Evolutionary conservation across 331 rosid species (phyloP).

Genomic region (Ulmus americana): DNA sequence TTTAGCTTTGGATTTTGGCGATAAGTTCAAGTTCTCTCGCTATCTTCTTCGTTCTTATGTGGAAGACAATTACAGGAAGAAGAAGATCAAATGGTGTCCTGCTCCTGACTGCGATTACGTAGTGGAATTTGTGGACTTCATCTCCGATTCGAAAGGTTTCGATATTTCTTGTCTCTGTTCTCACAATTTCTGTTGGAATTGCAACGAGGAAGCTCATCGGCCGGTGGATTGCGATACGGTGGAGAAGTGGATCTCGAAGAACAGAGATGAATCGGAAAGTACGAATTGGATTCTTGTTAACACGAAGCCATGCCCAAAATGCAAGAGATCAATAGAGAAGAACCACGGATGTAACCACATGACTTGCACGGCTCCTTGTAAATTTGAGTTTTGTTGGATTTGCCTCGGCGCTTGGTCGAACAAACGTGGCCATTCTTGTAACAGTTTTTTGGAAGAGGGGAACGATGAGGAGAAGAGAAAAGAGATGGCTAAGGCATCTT

Average conservation of each 20-base stretch:
- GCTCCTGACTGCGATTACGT: conserved; percentile 24
- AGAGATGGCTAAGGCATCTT: conserved; percentile 49
- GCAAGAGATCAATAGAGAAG: conserved; percentile 36
- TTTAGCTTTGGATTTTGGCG: not conserved
- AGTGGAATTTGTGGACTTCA: conserved; percentile 10
- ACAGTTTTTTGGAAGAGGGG: not conserved
- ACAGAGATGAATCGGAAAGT: conserved; percentile 12
- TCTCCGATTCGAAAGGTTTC: not conserved
- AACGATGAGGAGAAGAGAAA: conserved; percentile 36
- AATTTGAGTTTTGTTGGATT: conserved; percentile 37
- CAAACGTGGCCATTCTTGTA: conserved; percentile 5
- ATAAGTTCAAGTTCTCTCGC: conserved; percentile 12
- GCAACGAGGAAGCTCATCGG: conserved; percentile 39
- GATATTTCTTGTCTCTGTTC: conserved; percentile 24
- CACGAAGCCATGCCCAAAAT: conserved; percentile 42
- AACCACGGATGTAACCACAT: conserved; percentile 28
- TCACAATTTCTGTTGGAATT: conserved; percentile 25
- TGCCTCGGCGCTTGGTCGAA: conserved; percentile 18
- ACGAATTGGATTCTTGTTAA: conserved; percentile 32
- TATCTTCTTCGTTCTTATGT: conserved; percentile 20
- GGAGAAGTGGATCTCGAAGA: conserved; percentile 30
- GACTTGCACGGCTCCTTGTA: conserved; percentile 29
- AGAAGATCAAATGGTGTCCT: conserved; percentile 29
- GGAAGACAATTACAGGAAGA: conserved; percentile 23
- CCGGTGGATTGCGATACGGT: conserved; percentile 35